Evolutionary conservation across 2,329 filamentous ascomycete genomes (phyloP), one percentile per base, ranked within the genome.

Genomic region (Cytospora piceicola): DNA sequence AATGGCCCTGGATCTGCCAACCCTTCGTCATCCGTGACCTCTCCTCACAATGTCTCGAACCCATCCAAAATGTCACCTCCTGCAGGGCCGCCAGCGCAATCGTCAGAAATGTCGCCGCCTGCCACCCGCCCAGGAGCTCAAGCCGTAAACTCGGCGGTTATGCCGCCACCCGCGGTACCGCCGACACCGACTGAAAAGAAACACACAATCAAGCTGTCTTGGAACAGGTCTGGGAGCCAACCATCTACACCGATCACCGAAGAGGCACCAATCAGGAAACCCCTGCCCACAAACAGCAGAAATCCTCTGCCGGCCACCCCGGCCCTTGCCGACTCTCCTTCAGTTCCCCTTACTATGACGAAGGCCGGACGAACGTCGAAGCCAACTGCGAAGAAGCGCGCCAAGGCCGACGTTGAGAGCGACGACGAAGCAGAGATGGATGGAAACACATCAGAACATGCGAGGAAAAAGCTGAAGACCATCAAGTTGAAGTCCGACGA

Each of bases 301-400:
- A 73, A 61, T 71, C 73, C 63, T 68, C 73, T 64, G 69, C 73
- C 58, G 58, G 76, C 42, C 77, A 78, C 61, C 52, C 78, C 61
- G 74, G 71, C 62, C 57, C 74, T 53, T 69, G 36, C 66, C 71
- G 57, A 72, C 70, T 15, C 70, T 72, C 60, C 65, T 68, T 51
- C 69, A 15, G 56, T 64, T 36, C 56, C 68, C 11, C 58, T 70
- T 6, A 61, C 71, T 49, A 88, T 84, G 73, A 88, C 85, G 2
- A 89, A 90, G 72, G 84, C 86, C 17, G 86, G 85, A 15, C 78
- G 86, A 54, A 80, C 85, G 30, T 79, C 84, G 17, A 89, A 87
- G 70, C 86, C 87, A 7, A 86, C 84, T 11, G 81, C 83, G 58
- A 89, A 88, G 77, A 90, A 90, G 78, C 84, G 86, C 46, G 76